Evolutionary conservation across 495 filamentous ascomycete species (phyloP).

Genomic region (Gamarada debralockiae): DNA sequence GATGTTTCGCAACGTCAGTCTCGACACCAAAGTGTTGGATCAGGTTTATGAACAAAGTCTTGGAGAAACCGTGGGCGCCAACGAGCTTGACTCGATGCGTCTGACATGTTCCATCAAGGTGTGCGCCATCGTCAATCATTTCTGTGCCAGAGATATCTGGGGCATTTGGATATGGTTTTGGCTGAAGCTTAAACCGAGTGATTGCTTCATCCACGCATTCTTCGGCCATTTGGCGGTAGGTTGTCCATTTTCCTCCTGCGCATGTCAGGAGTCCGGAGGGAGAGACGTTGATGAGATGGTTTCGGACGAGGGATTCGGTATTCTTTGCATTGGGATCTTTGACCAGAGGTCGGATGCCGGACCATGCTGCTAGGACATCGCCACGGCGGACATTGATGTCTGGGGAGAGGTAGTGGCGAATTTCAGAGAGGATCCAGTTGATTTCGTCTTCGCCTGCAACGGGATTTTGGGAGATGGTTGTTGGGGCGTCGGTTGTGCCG

Average conservation of each 20-base stretch:
- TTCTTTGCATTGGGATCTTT: conserved; percentile 92
- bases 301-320: conserved; percentile 92
- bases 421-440: conserved; percentile 91
- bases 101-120: conserved; percentile 81
- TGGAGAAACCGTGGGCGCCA: conserved; percentile 90
- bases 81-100: conserved; percentile 87
- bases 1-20: conserved; percentile 90
- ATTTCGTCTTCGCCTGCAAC: conserved; percentile 87
- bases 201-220: conserved; percentile 93
- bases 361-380: conserved; percentile 95
- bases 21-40: conserved; percentile 97
- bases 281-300: conserved; percentile 88
- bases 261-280: conserved; percentile 84
- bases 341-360: conserved; percentile 89
- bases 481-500: conserved; percentile 89
- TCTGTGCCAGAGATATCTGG: conserved; percentile 79
- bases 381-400: conserved; percentile 92
- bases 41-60: conserved; percentile 96
- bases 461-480: conserved; percentile 76
- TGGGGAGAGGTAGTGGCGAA: conserved; percentile 83
- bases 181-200: conserved; percentile 65
- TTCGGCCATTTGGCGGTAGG: conserved; percentile 98
- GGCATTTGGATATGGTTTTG: conserved; percentile 51
- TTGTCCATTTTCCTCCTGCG: conserved; percentile 99
- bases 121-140: conserved; percentile 65